Base-by-base conservation (phyloP, 2,329 filamentous ascomycete genomes). In the Diaporthe aspalathi region DNA sequence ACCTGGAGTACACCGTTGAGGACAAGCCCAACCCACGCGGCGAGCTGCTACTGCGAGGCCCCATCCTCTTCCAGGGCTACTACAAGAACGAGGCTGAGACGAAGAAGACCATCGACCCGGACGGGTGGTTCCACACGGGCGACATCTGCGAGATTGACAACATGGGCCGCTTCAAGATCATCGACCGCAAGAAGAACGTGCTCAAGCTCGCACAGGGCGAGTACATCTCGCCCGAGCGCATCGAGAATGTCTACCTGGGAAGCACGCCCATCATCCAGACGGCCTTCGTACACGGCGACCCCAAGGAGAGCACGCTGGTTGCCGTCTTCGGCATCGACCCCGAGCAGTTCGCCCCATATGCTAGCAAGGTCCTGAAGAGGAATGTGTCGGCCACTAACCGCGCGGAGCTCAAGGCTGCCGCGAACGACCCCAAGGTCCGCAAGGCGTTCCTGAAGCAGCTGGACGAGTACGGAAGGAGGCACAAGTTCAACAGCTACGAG, bases 171-270 rank as follows among this genome's bases (percentile, higher is more conserved):
- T 92, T 98, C 86, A 91, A 90, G 82, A 97, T 99, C 82, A 92
- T 99, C 77, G 96, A 99, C 82, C 94, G 96, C 77, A 92, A 94
- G 84, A 99, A 99, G 92, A 98, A 98, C 83, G 94, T 99, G n/a
- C 90, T 99, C 79, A 99, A 99, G 88, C 90, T 99, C 70, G 92
- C 95, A 0, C 96, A 99, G 83, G 96, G 96, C 81, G 96, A 99
- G 84, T 99, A 99, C 83, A 94, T 99, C 78, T 97, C 95, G 1
- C 96, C 96, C 17, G 96, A 99, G 84, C 93, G 95, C 70, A 94
- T 99, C 79, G 96, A 99, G 86, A 98, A 97, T 80, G 92, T 97
- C 45, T 97, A 95, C 81, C 86, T 97, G 74, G 94, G 93, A 74
- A 94, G 92, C 83, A 91, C 91, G 74, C 92, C 89, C 74, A 91